phyloP scores from a whole-genome alignment of 305 asterid genomes.

The Nicotiana rustica region DNA sequence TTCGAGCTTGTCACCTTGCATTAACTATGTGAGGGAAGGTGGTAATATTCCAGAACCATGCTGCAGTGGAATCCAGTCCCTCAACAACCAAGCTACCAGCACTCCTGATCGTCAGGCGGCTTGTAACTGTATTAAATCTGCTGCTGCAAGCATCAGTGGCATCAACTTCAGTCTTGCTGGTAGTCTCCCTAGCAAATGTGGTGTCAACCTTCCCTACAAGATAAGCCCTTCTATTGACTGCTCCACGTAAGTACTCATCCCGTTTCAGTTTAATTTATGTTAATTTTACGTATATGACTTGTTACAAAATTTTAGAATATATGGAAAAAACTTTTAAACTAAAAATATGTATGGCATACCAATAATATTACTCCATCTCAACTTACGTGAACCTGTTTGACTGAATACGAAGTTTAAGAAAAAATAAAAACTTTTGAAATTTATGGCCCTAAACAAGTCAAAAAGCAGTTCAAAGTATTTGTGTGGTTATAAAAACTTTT shows the following conservation, averaged over 20 bases:
- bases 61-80: conserved; percentile 26
- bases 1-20: conserved; percentile 30
- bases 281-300: too few species aligned
- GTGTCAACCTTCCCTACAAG: conserved; percentile 55
- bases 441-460: too few species aligned
- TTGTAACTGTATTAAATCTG: conserved; percentile 52
- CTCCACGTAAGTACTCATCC: background rate
- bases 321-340: too few species aligned
- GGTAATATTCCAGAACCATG: conserved; percentile 11
- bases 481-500: too few species aligned
- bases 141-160: conserved; percentile 37
- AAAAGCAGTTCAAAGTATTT: too few species aligned
- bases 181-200: conserved; percentile 52
- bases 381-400: too few species aligned
- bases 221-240: conserved; percentile 48
- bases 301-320: too few species aligned
- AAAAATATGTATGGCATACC: too few species aligned
- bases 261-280: too few species aligned
- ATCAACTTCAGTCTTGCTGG: conserved; percentile 44
- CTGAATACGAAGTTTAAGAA: too few species aligned
- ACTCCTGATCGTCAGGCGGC: conserved; percentile 42
- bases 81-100: background rate
- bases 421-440: too few species aligned
- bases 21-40: conserved; percentile 14
- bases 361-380: too few species aligned